Percentiles rank a stretch among this genome's conserved stretches.
phyloP scores from a whole-genome alignment of 1,284 basidiomycete species.

The Tylopilus sp. region DNA sequence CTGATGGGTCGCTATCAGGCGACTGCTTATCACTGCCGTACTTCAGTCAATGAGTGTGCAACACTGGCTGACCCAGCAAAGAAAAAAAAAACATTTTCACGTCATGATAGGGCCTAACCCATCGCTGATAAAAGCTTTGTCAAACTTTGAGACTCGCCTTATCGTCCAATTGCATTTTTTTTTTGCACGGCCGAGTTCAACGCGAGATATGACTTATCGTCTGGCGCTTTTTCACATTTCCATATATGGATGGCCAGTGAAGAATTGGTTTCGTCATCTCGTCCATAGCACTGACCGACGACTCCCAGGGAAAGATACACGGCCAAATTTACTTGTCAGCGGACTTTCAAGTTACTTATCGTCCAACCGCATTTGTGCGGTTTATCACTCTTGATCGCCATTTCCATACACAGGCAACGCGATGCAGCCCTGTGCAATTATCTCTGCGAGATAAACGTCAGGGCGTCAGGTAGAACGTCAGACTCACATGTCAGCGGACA shows the following conservation, averaged over 20 bases:
- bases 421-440: too few species aligned
- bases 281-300: too few species aligned
- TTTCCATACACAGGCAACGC: background rate
- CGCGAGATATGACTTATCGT: too few species aligned
- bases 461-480: background rate
- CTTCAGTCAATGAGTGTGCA: too few species aligned
- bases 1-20: too few species aligned
- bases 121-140: background rate
- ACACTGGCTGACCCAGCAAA: too few species aligned
- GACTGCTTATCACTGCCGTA: too few species aligned
- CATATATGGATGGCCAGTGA: background rate
- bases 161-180: slow-evolving; percentile 1
- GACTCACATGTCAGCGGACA: background rate
- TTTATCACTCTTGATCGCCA: background rate
- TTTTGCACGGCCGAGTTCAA: too few species aligned
- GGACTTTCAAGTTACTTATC: background rate
- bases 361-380: background rate
- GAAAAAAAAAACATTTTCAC: background rate
- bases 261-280: background rate
- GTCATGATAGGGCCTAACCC: too few species aligned
- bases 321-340: background rate
- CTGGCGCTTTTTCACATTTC: background rate
- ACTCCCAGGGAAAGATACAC: too few species aligned
- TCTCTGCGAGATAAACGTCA: background rate
- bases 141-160: background rate